phyloP scores from a whole-genome alignment of 202 grass and related monocot species.

The Bolboschoenoplectus hybrid region DNA sequence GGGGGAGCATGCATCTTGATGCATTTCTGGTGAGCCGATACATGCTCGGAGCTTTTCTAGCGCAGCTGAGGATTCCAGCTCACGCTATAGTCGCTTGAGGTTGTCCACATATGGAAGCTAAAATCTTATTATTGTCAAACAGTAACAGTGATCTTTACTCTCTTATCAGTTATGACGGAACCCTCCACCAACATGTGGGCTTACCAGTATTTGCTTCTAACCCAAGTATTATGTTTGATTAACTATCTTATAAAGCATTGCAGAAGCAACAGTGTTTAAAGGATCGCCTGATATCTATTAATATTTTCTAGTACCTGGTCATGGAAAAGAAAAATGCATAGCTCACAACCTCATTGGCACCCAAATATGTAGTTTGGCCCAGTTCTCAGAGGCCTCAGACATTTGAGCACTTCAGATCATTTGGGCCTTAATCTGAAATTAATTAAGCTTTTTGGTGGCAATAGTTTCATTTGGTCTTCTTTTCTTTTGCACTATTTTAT shows the following conservation, averaged over 20 bases:
- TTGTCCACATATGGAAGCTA: not conserved
- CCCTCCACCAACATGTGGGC: not conserved
- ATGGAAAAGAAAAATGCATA: not conserved
- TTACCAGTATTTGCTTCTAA: constrained; percentile 15
- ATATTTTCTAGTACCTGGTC: not conserved
- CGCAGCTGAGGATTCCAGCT: not conserved
- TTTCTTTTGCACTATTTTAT: not conserved
- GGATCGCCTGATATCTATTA: not conserved
- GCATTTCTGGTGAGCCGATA: not conserved
- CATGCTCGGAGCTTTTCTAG: not conserved
- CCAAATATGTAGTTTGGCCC: not conserved
- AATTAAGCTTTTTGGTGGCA: not conserved
- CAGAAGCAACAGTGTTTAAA: not conserved
- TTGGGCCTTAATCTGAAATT: not conserved
- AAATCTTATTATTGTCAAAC: not conserved
- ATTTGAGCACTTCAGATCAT: not conserved
- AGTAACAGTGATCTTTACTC: not conserved
- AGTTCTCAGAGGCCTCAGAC: not conserved
- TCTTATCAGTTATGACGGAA: constrained; percentile 20
- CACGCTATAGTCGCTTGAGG: not conserved
- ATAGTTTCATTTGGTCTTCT: not conserved
- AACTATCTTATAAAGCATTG: not conserved
- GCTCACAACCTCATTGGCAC: not conserved
- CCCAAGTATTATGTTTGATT: constrained; percentile 5
- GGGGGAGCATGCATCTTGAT: not conserved